Conservation (phyloP, 805 yeast genomes). For the Kluyveromyces dobzhanskii region DNA sequence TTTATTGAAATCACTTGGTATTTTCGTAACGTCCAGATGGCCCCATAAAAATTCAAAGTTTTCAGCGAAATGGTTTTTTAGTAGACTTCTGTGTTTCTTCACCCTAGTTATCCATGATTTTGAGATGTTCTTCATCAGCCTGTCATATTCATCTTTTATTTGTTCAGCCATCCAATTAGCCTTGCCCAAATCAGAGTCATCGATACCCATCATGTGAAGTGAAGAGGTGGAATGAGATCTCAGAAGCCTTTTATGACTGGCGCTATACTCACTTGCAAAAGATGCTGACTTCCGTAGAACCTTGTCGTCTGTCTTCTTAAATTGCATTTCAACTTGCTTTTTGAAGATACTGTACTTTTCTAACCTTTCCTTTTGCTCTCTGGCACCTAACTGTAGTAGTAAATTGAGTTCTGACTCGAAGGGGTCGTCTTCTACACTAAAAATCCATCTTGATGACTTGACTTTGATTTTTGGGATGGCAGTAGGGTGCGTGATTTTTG, state of each 20-base stretch:
- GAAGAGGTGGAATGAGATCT: neutral
- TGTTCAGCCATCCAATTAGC: neutral
- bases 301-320: conserved; percentile 3
- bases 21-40: conserved; percentile 21
- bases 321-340: conserved; percentile 13
- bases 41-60: conserved; percentile 39
- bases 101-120: conserved; percentile 68
- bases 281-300: neutral
- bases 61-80: conserved; percentile 32
- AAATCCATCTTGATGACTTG: conserved; percentile 45
- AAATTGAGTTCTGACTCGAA: conserved; percentile 68
- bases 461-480: conserved; percentile 51
- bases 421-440: conserved; percentile 80
- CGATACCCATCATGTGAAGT: neutral
- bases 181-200: neutral
- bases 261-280: neutral
- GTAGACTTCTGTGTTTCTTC: conserved; percentile 35
- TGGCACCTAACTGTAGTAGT: conserved; percentile 54
- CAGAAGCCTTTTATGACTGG: neutral
- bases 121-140: conserved; percentile 41
- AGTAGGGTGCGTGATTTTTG: conserved; percentile 33
- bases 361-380: conserved; percentile 57
- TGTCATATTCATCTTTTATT: conserved; percentile 5
- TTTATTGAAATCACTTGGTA: conserved; percentile 36
- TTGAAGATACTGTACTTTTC: conserved; percentile 41